Conservation (phyloP, 2,329 filamentous ascomycete genomes). For the Lachnellula occidentalis region DNA sequence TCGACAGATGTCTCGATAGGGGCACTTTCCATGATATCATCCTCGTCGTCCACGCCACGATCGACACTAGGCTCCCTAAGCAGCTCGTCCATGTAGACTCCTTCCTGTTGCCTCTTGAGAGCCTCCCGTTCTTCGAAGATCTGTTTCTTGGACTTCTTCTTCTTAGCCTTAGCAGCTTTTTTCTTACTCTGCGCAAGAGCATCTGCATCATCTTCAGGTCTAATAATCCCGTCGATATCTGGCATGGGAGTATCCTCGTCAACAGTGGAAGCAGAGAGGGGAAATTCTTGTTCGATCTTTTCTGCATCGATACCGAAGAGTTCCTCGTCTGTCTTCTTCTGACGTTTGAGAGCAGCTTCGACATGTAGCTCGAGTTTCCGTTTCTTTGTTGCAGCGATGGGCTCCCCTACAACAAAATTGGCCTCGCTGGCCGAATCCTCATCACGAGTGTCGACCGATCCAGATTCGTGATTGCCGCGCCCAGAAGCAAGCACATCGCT, state of each 20-base stretch:
- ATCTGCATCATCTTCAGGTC: slow-evolving; percentile 45
- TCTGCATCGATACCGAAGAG: slow-evolving; percentile 62
- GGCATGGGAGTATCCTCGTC: slow-evolving; percentile 46
- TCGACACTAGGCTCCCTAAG: slow-evolving; percentile 32
- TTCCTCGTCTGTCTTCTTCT: slow-evolving; percentile 75
- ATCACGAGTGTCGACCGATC: slow-evolving; percentile 43
- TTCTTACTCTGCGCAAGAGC: slow-evolving; percentile 44
- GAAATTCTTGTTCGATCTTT: slow-evolving; percentile 46
- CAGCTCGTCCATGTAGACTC: slow-evolving; percentile 39
- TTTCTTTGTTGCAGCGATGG: slow-evolving; percentile 53
- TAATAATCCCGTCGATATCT: slow-evolving; percentile 45
- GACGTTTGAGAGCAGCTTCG: slow-evolving; percentile 68
- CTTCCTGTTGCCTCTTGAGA: slow-evolving; percentile 50
- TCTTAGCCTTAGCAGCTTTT: slow-evolving; percentile 49
- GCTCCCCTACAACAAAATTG: slow-evolving; percentile 60
- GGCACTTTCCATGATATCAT: slow-evolving; percentile 33
- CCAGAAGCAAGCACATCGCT: slow-evolving; percentile 17
- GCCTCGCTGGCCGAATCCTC: slow-evolving; percentile 68
- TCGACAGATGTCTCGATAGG: slow-evolving; percentile 42
- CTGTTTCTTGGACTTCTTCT: slow-evolving; percentile 77
- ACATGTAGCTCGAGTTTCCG: slow-evolving; percentile 68
- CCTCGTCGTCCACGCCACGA: slow-evolving; percentile 26
- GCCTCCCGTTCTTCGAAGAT: slow-evolving; percentile 62
- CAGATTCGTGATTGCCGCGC: slow-evolving; percentile 15
- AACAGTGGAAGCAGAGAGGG: slow-evolving; percentile 30